Conservation (phyloP, 352 stramenopile species). For the Phytophthora sp. region DNA sequence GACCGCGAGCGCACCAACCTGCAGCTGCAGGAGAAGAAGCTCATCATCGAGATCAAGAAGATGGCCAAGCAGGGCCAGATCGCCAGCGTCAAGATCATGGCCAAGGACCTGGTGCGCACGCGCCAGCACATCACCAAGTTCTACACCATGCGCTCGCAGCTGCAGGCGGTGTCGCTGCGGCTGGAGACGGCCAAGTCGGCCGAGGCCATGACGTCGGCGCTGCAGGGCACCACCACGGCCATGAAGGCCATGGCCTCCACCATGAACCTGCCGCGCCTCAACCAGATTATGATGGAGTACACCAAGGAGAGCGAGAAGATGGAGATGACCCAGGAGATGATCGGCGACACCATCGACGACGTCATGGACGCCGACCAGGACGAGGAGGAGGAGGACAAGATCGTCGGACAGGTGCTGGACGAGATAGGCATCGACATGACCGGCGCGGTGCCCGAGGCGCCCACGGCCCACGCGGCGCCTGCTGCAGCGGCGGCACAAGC, state of each 20-base stretch:
- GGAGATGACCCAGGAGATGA: constrained; percentile 98
- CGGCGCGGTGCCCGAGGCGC: constrained; percentile 91
- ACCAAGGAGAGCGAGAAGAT: constrained; percentile 98
- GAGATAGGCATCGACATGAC: constrained; percentile 97
- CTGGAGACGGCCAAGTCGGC: constrained; percentile 96
- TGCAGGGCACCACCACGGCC: constrained; percentile 83
- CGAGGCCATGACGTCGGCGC: constrained; percentile 93
- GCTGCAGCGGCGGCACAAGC: constrained; percentile 53
- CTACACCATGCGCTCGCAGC: constrained; percentile 97
- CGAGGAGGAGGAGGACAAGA: constrained; percentile 96
- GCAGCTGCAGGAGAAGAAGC: constrained; percentile 94
- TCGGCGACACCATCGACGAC: constrained; percentile 98
- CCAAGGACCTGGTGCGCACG: constrained; percentile 96
- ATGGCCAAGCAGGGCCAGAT: constrained; percentile 97
- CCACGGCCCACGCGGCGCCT: constrained; percentile 52
- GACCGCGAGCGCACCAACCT: constrained; percentile 94
- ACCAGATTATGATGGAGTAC: constrained; percentile 99
- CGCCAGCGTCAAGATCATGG: constrained; percentile 97
- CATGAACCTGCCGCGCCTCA: constrained; percentile 96
- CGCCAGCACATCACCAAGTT: constrained; percentile 98
- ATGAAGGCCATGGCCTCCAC: constrained; percentile 92
- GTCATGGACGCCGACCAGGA: constrained; percentile 95
- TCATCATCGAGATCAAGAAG: constrained; percentile 98
- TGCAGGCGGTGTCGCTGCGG: constrained; percentile 95
- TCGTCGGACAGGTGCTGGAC: constrained; percentile 97